phyloP scores from a whole-genome alignment of 75 land plant genomes.

The Cryptomeria japonica region DNA sequence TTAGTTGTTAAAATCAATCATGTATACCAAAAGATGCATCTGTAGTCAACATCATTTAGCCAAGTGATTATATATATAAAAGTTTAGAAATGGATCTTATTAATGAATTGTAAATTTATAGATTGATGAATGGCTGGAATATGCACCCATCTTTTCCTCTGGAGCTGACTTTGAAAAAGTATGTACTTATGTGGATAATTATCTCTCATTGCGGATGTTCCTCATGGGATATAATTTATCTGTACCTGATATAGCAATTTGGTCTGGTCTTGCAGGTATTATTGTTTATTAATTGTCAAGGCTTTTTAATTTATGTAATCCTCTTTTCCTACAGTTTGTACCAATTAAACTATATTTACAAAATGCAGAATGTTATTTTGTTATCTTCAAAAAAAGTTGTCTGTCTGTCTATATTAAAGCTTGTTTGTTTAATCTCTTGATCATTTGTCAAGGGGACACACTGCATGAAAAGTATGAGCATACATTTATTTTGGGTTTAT shows the following conservation, averaged over 20 bases:
- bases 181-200: constrained; percentile 52
- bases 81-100: neutral
- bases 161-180: constrained; percentile 89
- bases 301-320: neutral
- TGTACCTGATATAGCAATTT: constrained; percentile 33
- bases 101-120: constrained; percentile 14
- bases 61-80: neutral
- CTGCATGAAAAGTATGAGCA: too few species aligned
- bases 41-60: neutral
- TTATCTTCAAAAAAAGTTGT: neutral
- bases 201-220: constrained; percentile 61
- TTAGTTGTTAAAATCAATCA: neutral
- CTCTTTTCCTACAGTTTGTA: neutral
- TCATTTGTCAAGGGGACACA: too few species aligned
- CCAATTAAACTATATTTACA: neutral
- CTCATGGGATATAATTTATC: constrained; percentile 66
- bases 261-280: neutral
- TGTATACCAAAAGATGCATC: neutral
- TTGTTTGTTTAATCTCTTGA: too few species aligned
- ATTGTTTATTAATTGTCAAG: neutral
- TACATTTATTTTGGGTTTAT: too few species aligned
- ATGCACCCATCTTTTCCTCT: constrained; percentile 49
- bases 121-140: constrained; percentile 92
- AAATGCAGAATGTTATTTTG: neutral
- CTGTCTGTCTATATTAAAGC: neutral